phyloP scores from a whole-genome alignment of 1,284 basidiomycete species.

The Ceratorhiza oryzae-sativae region DNA sequence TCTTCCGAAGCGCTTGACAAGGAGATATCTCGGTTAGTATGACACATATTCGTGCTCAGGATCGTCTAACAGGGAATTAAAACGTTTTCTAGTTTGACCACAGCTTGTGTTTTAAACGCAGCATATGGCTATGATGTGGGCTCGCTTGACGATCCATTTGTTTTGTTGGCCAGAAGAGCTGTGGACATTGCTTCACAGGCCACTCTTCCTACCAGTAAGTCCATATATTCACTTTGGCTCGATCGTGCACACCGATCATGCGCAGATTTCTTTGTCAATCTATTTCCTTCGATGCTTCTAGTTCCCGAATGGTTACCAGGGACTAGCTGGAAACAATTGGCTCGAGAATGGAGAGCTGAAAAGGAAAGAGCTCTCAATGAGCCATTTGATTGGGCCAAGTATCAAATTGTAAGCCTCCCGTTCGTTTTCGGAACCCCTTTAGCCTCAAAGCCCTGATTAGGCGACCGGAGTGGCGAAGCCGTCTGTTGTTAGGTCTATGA shows the following conservation, averaged over 20 bases:
- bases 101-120: not conserved
- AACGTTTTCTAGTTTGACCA: not conserved
- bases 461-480: not conserved
- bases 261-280: slow-evolving; percentile 15
- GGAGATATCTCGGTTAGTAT: not conserved
- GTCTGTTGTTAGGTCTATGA: not conserved
- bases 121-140: not conserved
- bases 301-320: slow-evolving; percentile 21
- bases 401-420: slow-evolving; percentile 12
- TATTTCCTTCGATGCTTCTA: not conserved
- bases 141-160: not conserved
- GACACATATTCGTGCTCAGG: too few relatives aligned
- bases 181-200: not conserved
- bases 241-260: not conserved
- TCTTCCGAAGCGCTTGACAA: not conserved
- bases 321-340: slow-evolving; percentile 2
- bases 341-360: not conserved
- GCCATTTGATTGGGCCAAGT: slow-evolving; percentile 1
- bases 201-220: not conserved
- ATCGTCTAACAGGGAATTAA: not conserved
- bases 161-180: not conserved
- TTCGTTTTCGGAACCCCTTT: too few relatives aligned
- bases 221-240: not conserved
- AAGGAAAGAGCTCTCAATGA: not conserved
- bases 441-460: not conserved